Base-by-base conservation (phyloP, 75 land plant genomes). In the Pinus tabuliformis region DNA sequence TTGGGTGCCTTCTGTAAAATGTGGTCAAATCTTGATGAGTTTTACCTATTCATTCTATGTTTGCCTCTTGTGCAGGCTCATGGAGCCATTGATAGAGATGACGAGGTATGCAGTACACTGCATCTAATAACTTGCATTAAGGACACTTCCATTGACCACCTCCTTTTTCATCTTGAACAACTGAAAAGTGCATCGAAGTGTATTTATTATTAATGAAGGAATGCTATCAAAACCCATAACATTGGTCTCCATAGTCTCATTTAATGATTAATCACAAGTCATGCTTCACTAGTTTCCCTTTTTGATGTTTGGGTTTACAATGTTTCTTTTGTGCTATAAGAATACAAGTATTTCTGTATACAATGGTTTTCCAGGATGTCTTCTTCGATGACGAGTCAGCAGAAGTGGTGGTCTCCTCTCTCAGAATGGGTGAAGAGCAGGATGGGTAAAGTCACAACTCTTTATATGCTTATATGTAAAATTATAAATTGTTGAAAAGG, bases 361-460 rank as follows among this genome's bases (percentile, higher is more conserved):
- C n/a, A 16, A 11, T 66, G 61, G 0, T 37, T 81, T 62, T 65
- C 78, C 93, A 97, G 99, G 99, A 97, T 86, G 98, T 97, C 17
- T 97, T 90, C 75, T 97, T 97, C 82, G 99, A 97, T 84, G 97
- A 96, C 83, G 99, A 97, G 81, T 90, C 98, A 70, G 99, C 99
- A 33, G 98, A 97, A 84, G 93, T 92, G 75, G 98, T 97, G 9
- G 91, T 97, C 56, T 97, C 99, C 65, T 94, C 97, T 24, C 78
- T 97, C 72, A 90, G 95, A n/a, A 76, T 97, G 15, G 92, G 95
- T 21, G 99, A 92, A 66, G 98, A 97, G 18, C 95, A 94, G 57
- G 99, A 94, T 68, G 92, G 95, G 99, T 94, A 74, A 33, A 73
- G 39, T 33, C n/a, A 17, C 62, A 33, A 70, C 28, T 62, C 56